Evolutionary conservation across 345 rosid genomes (phyloP), one percentile per base, ranked within the genome.

Genomic region (Gossypioides kirkii): DNA sequence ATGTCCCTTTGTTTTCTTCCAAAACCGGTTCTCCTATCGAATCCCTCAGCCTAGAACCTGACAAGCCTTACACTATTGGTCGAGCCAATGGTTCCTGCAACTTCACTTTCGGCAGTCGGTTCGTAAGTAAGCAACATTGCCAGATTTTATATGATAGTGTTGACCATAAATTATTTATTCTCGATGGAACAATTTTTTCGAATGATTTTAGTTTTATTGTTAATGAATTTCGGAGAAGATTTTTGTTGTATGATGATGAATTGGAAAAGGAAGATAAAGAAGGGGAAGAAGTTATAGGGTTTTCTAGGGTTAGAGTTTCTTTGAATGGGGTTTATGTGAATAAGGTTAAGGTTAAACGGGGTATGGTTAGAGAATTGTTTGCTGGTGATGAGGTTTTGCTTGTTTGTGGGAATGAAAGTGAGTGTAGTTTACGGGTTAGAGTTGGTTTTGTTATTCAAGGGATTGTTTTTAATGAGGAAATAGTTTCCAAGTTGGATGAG

Each of bases 321-420:
- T 78, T 80, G 76, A 91, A 90, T 70, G 97, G 97, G 42, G 82
- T 91, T n/a, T 91, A 61, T 82, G 82, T 86, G 70, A 90, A 88
- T 80, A 88, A 90, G 63, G 74, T 79, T 63, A 83, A 84, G 84
- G 49, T 90, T 60, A 52, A 53, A 50, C 79, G 65, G 60, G 87
- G 85, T 0, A 69, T 55, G 56, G 77, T 73, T 47, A 60, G 73
- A 60, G 93, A 89, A 75, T 78, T 94, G 83, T 78, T 23, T 13
- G 76, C 80, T 0, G 96, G 91, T 46, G 93, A 94, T 84, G 94
- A 91, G 82, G 87, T 94, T 66, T 82, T 86, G 81, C 82, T 94
- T 75, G 91, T 78, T 77, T 91, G 97, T 45, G 81, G 87, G 38
- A 82, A 74, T 22, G 81, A 79, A 74, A 76, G 82, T 59, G 38